Conservation (phyloP, 495 filamentous ascomycete genomes). For the Staphylotrichum longicolle region DNA sequence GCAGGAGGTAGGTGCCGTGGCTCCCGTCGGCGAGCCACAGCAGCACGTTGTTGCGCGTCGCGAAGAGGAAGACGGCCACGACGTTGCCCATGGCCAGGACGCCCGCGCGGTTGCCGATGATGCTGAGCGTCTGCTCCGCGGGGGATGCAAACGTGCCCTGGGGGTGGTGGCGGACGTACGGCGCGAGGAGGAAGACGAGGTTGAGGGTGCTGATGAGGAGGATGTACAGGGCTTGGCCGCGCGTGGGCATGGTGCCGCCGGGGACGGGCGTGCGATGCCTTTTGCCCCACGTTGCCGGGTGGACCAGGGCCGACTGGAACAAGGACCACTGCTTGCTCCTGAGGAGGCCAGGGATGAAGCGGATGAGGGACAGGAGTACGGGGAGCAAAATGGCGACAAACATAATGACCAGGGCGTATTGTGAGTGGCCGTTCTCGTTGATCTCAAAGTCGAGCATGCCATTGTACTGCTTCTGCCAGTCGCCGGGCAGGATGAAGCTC, state of each 20-base stretch:
- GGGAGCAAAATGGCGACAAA: constrained; percentile 24
- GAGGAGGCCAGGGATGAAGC: constrained; percentile 16
- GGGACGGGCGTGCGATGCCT: constrained; percentile 22
- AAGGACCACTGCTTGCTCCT: neutral
- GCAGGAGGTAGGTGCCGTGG: too few relatives aligned
- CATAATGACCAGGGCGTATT: constrained; percentile 20
- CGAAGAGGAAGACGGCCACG: constrained; percentile 39
- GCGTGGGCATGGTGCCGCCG: constrained; percentile 31
- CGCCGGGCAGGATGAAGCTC: constrained; percentile 22
- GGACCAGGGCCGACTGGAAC: constrained; percentile 25
- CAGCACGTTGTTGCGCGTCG: constrained; percentile 13
- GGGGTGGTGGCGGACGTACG: constrained; percentile 25
- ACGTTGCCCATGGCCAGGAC: constrained; percentile 35
- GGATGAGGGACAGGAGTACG: constrained; percentile 20
- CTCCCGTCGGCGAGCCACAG: too few relatives aligned
- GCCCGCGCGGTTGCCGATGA: constrained; percentile 42
- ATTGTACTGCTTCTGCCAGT: constrained; percentile 28
- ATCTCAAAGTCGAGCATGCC: constrained; percentile 25
- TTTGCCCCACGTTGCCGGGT: constrained; percentile 30
- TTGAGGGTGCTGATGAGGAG: constrained; percentile 35
- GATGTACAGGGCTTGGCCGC: constrained; percentile 39
- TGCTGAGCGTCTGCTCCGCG: constrained; percentile 18
- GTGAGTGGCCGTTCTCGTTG: constrained; percentile 25
- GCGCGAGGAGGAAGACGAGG: constrained; percentile 31
- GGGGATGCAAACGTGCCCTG: constrained; percentile 21